Evolutionary conservation across 768 basidiomycete species (phyloP), one percentile per base, ranked within the genome.

Genomic region (Boletus rubropictus): DNA sequence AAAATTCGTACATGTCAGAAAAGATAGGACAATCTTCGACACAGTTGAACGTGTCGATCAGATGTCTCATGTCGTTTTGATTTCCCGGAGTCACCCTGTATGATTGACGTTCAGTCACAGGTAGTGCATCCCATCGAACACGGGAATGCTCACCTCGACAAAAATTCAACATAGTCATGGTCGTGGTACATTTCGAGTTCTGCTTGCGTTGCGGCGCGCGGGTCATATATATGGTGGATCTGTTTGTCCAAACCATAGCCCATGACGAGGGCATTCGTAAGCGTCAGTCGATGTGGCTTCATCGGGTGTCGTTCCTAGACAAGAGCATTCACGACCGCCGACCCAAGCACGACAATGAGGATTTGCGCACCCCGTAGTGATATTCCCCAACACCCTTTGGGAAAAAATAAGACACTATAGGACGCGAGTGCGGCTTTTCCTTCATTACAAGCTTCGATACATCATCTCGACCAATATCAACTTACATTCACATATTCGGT

Each of bases 1-100:
- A 95, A 54, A 96, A 99, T 44, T 93, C 85, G 60, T 87, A 98
- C 77, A 97, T 81, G 57, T 95, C 92, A 14, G 88, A 72, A 65
- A 98, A 99, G 44, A 98, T 85, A 1, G 96, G 96, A 67, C 93
- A 96, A 61, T 99, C 96, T 64, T 98, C 94, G 40, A 92, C 87
- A 51, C 94, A 94, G 63, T 97, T 97, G 76, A 89, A 95, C 2
- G 75, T 78, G 51, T 90, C 86, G 49, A 91, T 86, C 67, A 84
- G 74, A 48, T 81, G 77, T 54, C 80, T 80, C 82, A 87, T 88
- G 44, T 81, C 74, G 2, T 72, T 69, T 46, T 78, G 74, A 54
- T 78, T 79, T 49, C 86, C 85, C 0, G 92, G 90, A 0, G 89
- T 90, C 5, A 43, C 42, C n/a, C 42, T 43, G 22, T 24, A 24